Conservation (phyloP, 129 eudicot genomes). For the Chrysanthemum seticuspe region DNA sequence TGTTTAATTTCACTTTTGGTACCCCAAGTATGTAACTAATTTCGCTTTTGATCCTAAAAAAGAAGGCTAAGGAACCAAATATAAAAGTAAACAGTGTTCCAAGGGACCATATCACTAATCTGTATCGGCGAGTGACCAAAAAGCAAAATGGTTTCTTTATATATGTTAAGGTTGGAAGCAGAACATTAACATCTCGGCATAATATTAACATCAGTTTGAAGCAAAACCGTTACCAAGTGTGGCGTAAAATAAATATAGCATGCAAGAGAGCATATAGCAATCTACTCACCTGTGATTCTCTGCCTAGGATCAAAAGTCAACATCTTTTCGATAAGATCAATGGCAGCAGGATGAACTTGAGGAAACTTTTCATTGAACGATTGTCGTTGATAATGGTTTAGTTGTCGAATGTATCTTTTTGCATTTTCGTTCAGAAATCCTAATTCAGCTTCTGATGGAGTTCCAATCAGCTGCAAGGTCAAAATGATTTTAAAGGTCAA, state of each 20-base stretch:
- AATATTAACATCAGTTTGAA: background rate
- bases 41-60: no score
- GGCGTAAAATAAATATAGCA: background rate
- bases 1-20: no score
- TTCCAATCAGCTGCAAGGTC: conserved; percentile 73
- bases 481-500: conserved; percentile 2
- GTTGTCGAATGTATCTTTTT: conserved; percentile 80
- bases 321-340: conserved; percentile 92
- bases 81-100: no score
- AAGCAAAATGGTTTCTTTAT: background rate
- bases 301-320: conserved; percentile 88
- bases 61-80: no score
- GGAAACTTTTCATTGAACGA: conserved; percentile 78
- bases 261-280: background rate
- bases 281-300: conserved; percentile 71
- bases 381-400: conserved; percentile 59
- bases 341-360: conserved; percentile 72
- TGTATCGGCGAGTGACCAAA: no score
- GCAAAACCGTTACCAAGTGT: background rate
- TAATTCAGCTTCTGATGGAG: conserved; percentile 86
- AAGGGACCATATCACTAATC: no score
- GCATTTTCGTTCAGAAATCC: conserved; percentile 80
- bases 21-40: no score
- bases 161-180: no score
- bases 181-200: background rate